These are phyloP conservation scores for Pochonia chlamydosporia DNA, from an alignment of 2,329 filamentous ascomycete species.

Conservation along the genomic window DNA sequence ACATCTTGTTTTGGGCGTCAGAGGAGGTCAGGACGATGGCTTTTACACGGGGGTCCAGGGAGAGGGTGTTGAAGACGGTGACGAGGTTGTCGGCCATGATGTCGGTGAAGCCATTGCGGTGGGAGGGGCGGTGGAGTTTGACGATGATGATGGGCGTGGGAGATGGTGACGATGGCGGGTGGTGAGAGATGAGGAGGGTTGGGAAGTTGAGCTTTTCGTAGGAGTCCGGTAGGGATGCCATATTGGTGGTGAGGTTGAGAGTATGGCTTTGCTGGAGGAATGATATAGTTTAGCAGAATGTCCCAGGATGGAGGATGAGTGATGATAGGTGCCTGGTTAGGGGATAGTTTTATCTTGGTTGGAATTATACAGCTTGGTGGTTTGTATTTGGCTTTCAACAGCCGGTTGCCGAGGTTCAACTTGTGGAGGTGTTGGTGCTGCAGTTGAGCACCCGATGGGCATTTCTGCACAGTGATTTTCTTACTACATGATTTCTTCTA, in stretches of 20 bases:
- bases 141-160: constrained; percentile 59
- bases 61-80: constrained; percentile 43
- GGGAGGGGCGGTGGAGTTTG: constrained; percentile 57
- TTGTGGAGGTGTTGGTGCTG: no score
- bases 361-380: no score
- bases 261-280: background rate
- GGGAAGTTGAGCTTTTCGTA: constrained; percentile 38
- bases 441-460: no score
- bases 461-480: no score
- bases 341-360: background rate
- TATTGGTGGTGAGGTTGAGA: background rate
- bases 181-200: constrained; percentile 41
- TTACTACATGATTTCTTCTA: no score
- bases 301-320: no score
- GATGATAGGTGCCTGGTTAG: no score
- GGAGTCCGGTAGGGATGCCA: constrained; percentile 20
- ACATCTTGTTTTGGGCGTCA: constrained; percentile 42
- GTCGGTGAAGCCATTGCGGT: constrained; percentile 65
- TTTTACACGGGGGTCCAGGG: constrained; percentile 47
- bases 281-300: no score
- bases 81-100: constrained; percentile 58
- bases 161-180: constrained; percentile 42
- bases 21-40: constrained; percentile 49
- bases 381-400: background rate
- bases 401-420: background rate